Conservation (phyloP, 2,329 filamentous ascomycete species). For the Aspergillus sp. region DNA sequence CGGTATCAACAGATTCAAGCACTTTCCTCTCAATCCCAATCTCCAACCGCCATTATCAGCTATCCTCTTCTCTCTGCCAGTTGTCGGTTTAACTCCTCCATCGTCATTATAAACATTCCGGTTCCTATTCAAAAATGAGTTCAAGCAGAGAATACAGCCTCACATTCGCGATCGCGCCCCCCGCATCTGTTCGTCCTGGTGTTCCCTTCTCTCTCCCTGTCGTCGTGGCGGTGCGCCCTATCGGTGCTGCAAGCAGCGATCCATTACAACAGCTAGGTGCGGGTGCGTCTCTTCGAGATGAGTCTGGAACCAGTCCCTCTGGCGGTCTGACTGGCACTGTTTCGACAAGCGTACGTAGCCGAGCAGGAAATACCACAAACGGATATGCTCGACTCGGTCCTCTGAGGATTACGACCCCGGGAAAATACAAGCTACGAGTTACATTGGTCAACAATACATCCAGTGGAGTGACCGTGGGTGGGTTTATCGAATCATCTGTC, state of each 20-base stretch:
- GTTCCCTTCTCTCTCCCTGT: slow-evolving; percentile 32
- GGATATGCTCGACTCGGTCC: slow-evolving; percentile 31
- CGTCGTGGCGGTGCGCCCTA: slow-evolving; percentile 29
- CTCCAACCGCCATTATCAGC: neutral
- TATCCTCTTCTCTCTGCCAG: neutral
- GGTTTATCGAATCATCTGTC: slow-evolving; percentile 29
- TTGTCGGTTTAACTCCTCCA: neutral
- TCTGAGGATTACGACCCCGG: slow-evolving; percentile 28
- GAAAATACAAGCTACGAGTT: slow-evolving; percentile 31
- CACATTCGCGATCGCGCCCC: slow-evolving; percentile 31
- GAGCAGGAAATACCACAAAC: slow-evolving; percentile 27
- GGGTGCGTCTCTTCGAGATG: slow-evolving; percentile 28
- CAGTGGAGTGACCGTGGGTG: slow-evolving; percentile 29
- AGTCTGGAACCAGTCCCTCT: slow-evolving; percentile 21
- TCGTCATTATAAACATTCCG: neutral
- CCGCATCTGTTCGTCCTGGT: slow-evolving; percentile 25
- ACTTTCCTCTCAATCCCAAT: neutral
- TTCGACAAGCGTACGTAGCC: slow-evolving; percentile 34
- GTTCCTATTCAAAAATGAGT: neutral
- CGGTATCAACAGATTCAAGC: neutral
- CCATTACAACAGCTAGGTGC: slow-evolving; percentile 30
- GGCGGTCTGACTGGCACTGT: slow-evolving; percentile 26
- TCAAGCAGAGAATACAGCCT: slow-evolving; percentile 29
- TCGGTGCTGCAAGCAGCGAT: slow-evolving; percentile 22
- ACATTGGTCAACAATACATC: slow-evolving; percentile 30